Percentiles rank a stretch among this genome's conserved stretches.
Conservation (phyloP, 108 stramenopile species). For the Nannochloropsis salina region DNA sequence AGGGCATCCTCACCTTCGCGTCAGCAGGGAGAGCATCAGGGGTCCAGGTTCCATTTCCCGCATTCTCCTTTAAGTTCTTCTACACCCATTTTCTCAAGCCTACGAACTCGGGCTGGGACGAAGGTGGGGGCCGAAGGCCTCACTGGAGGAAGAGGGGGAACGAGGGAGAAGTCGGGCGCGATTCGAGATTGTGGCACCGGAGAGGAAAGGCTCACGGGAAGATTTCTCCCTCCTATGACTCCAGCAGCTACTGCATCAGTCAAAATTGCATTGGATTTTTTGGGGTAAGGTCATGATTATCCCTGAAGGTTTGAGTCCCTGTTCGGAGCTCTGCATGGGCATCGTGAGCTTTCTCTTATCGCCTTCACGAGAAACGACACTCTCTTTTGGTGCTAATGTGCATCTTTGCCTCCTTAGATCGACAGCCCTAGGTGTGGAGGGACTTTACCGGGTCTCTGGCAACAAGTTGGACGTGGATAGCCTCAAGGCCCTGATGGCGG, state of each 20-base stretch:
- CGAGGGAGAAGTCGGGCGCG: too few species aligned
- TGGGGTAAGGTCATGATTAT: not conserved
- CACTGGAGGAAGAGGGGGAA: not conserved
- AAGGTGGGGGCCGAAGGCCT: not conserved
- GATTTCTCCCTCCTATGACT: not conserved
- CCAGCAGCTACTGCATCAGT: not conserved
- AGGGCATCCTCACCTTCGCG: not conserved
- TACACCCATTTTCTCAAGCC: not conserved
- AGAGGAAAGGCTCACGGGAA: not conserved
- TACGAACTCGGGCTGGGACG: not conserved
- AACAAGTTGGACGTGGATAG: not conserved
- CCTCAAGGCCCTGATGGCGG: not conserved
- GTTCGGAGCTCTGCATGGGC: too few species aligned
- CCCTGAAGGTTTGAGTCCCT: not conserved
- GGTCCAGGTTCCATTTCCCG: not conserved
- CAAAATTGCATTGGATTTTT: conserved; percentile 3
- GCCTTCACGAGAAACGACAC: not conserved
- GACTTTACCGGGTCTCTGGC: not conserved
- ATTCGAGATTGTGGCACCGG: not conserved
- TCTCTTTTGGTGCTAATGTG: not conserved
- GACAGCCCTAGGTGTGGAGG: conserved; percentile 6
- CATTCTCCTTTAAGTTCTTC: conserved; percentile 5
- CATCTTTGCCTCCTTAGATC: not conserved
- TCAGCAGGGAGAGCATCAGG: not conserved
- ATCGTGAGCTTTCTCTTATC: too few species aligned